A percentile compares a stretch with the other conserved stretches of the same genome.
phyloP scores from a whole-genome alignment of 2,329 filamentous ascomycete species.

The Fusarium sp. region DNA sequence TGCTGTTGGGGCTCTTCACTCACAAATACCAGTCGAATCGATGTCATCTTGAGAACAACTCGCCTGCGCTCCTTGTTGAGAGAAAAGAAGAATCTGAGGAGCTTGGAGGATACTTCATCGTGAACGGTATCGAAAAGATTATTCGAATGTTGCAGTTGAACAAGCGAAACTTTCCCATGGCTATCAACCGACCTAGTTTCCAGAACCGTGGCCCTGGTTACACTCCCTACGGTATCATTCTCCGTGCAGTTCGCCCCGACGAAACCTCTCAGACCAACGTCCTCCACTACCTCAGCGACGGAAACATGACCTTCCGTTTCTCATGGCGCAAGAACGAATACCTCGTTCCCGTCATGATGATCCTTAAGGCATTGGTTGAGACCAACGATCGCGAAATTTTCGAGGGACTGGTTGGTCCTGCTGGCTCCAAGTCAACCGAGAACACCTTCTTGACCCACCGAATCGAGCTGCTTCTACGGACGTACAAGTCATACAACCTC shows the following conservation, averaged over 20 bases:
- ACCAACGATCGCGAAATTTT: conserved; percentile 98
- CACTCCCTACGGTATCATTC: conserved; percentile 89
- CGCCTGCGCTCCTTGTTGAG: conserved; percentile 83
- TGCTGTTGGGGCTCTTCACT: conserved; percentile 16
- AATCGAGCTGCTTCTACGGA: conserved; percentile 89
- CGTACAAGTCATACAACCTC: conserved; percentile 90
- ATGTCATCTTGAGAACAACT: conserved; percentile 89
- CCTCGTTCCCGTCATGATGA: conserved; percentile 95
- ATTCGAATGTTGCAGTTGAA: conserved; percentile 92
- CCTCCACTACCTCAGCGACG: conserved; percentile 93
- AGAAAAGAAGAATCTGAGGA: conserved; percentile 97
- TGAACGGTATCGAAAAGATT: conserved; percentile 97
- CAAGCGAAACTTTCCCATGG: conserved; percentile 93
- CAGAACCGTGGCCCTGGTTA: conserved; percentile 87
- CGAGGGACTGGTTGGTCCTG: conserved; percentile 86
- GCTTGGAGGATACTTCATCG: conserved; percentile 94
- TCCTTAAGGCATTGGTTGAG: conserved; percentile 92
- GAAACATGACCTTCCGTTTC: conserved; percentile 96
- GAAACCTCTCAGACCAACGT: conserved; percentile 98
- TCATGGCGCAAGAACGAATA: conserved; percentile 98
- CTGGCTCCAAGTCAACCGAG: conserved; percentile 79
- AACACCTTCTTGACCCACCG: conserved; percentile 97
- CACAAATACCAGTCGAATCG: conserved; percentile 74
- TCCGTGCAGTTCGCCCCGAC: conserved; percentile 93
- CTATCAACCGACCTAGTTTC: conserved; percentile 92